These are phyloP conservation scores for Alternaria solani DNA, from an alignment of 2,329 filamentous ascomycete species.

Conservation along the genomic window DNA sequence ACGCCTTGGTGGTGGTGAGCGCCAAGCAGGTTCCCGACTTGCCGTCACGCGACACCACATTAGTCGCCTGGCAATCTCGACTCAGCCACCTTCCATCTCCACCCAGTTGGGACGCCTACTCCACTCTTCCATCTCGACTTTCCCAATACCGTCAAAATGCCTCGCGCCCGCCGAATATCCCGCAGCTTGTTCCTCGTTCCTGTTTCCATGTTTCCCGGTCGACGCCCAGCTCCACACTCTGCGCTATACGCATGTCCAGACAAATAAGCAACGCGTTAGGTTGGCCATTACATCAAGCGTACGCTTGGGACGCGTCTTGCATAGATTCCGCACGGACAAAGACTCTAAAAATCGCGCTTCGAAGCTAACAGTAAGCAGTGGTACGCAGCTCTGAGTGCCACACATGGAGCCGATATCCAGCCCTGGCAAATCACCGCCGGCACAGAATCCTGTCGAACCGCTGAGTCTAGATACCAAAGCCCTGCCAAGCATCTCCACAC, in stretches of 20 bases:
- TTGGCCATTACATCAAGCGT: constrained; percentile 6
- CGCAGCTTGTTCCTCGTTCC: constrained; percentile 4
- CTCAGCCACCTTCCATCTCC: constrained; percentile 22
- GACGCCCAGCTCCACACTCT: constrained; percentile 8
- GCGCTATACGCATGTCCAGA: constrained; percentile 4
- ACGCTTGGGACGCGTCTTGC: constrained; percentile 1
- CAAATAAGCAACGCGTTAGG: neutral
- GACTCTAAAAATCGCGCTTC: neutral
- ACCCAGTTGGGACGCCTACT: constrained; percentile 17
- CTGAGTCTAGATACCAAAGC: constrained; percentile 16
- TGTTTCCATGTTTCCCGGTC: constrained; percentile 7
- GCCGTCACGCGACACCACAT: constrained; percentile 18
- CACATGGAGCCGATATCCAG: neutral
- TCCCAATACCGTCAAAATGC: constrained; percentile 20
- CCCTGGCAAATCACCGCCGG: constrained; percentile 5
- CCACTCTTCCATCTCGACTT: constrained; percentile 18
- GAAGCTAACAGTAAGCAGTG: constrained; percentile 5
- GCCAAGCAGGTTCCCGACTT: constrained; percentile 14
- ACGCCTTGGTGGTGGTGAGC: constrained; percentile 11
- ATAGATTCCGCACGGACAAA: constrained; percentile 1
- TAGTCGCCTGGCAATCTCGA: constrained; percentile 20
- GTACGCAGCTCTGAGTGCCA: constrained; percentile 2
- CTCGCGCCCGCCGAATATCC: constrained; percentile 14
- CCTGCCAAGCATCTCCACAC: constrained; percentile 18
- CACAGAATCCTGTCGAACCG: constrained; percentile 6